Evolutionary conservation across 176 grass and related monocot genomes (phyloP).

Genomic region (Musa acuminata): DNA sequence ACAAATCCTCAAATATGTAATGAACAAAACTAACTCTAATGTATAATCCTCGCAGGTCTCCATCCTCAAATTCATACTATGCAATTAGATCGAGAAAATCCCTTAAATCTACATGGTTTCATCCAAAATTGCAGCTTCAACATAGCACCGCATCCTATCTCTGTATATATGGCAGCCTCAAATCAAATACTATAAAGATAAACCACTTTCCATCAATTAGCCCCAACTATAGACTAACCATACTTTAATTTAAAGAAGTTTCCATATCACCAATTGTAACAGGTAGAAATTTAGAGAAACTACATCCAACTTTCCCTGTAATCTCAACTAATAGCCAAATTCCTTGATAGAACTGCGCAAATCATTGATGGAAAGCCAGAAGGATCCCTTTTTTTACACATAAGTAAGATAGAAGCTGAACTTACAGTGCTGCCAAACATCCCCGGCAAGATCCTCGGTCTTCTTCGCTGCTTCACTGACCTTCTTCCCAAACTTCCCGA

Average conservation of each 20-base stretch:
- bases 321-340: neutral
- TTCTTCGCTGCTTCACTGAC: conserved; percentile 81
- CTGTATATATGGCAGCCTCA: too few species aligned
- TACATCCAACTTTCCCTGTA: neutral
- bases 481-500: conserved; percentile 84
- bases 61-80: neutral
- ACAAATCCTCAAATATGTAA: neutral
- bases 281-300: neutral
- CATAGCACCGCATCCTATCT: too few species aligned
- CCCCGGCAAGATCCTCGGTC: conserved; percentile 81
- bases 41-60: neutral
- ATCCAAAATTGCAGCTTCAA: too few species aligned
- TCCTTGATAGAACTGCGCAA: neutral
- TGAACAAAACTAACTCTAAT: neutral
- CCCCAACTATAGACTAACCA: neutral
- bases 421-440: conserved; percentile 97
- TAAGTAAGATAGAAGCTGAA: neutral
- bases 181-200: too few species aligned
- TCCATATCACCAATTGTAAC: neutral
- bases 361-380: neutral
- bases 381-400: neutral
- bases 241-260: neutral
- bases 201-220: neutral
- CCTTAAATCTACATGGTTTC: neutral
- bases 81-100: neutral